Evolutionary conservation across 495 filamentous ascomycete genomes (phyloP).

Genomic region (Aspergillus saccharolyticus): DNA sequence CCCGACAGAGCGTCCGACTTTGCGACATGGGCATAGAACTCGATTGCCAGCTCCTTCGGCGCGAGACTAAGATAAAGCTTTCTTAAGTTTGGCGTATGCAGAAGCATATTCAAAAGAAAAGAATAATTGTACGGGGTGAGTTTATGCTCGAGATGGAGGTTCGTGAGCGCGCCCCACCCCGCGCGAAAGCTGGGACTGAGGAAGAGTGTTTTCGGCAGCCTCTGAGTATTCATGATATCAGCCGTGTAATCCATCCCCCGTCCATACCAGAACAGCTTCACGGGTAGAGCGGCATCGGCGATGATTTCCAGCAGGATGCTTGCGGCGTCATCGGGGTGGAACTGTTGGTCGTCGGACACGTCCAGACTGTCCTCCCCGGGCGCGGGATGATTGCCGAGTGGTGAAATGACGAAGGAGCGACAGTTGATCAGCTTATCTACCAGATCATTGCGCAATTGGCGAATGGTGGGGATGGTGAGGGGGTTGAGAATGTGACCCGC

Average conservation of each 20-base stretch:
- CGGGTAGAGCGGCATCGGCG: conserved; percentile 4
- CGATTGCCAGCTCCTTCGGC: conserved; percentile 1
- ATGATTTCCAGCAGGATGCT: conserved; percentile 5
- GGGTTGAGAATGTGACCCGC: conserved; percentile 4
- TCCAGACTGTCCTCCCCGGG: background rate
- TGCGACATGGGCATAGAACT: conserved; percentile 1
- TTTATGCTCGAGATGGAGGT: conserved; percentile 11
- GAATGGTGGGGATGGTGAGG: conserved; percentile 4
- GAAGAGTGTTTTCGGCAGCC: conserved; percentile 10
- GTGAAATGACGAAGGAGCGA: conserved; percentile 12
- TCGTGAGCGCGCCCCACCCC: conserved; percentile 2
- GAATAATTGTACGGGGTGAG: conserved; percentile 11
- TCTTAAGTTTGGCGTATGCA: conserved; percentile 4
- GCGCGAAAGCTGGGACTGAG: background rate
- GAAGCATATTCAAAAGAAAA: conserved; percentile 7
- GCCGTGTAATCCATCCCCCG: conserved; percentile 8
- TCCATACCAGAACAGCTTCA: conserved; percentile 12
- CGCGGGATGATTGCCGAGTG: background rate
- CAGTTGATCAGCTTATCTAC: background rate
- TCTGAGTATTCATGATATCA: conserved; percentile 3
- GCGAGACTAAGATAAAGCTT: conserved; percentile 11
- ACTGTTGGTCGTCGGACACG: background rate
- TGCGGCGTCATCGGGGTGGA: conserved; percentile 9
- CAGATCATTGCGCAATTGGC: conserved; percentile 4
- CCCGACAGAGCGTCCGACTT: background rate